Base-by-base conservation (phyloP, 805 yeast genomes). In the Saccharomycopsis sp. region DNA sequence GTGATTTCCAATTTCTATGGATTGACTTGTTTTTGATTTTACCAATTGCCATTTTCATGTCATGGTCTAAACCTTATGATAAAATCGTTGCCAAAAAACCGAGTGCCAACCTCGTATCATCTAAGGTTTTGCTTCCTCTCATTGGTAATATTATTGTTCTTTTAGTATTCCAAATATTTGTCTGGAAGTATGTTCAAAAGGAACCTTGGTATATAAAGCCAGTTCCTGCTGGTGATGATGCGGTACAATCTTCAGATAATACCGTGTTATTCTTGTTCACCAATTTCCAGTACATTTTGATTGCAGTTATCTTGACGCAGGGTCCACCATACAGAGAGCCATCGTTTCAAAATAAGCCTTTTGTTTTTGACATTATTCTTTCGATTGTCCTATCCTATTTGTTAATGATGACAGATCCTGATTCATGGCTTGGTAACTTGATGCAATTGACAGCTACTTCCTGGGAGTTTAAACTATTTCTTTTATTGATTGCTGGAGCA, bases 31-130 rank as follows among this genome's bases (percentile, higher is more conserved):
- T 89, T 62, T 75, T 94, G 69, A 94, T 94, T 65, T 80, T 94
- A 58, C 99, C 99, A 9, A 81, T 94, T 67, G 99, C 99, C 0
- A 84, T 94, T 3, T 91, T 92, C 73, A 88, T 94, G 99, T 92
- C 97, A 3, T 94, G 99, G 98, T 86, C 97, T 1, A 83, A 84
- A 65, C 96, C 99, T 0, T 85, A 76, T 67, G 65, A 70, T 19
- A 65, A 64, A 17, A 74, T 94, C 34, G 81, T 82, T 12, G 71
- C 74, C 42, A 92, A 91, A 67, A 79, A 96, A 55, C 99, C 99
- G 3, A 89, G 96, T 0, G 97, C 99, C 0, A 93, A 94, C 70
- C 75, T 94, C 60, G 94, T 94, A 1, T 87, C 97, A 0, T 87
- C 93, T 52, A 92, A 92, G 69, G 86, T 94, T 47, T 76, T 96